Percentiles rank a stretch among this genome's conserved stretches.
Conservation (phyloP, 1,284 basidiomycete genomes). For the Irpex lacteus region DNA sequence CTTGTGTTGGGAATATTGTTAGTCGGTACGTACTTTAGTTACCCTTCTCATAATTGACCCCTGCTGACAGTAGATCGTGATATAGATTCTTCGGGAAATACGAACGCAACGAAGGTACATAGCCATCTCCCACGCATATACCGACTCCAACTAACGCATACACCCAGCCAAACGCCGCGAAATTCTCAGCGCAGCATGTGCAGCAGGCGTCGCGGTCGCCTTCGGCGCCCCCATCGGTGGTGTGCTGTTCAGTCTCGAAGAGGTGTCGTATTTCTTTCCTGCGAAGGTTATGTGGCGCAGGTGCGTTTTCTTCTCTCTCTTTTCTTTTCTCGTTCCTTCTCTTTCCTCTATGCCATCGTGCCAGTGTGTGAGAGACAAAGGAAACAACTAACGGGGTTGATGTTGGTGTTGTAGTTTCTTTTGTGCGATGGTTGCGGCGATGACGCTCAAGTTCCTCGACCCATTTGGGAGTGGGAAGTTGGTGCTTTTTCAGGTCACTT, state of each 20-base stretch:
- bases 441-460: conserved; percentile 86
- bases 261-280: conserved; percentile 95
- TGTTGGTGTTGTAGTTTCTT: conserved; percentile 63
- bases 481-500: conserved; percentile 88
- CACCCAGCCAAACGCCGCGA: conserved; percentile 82
- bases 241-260: conserved; percentile 89
- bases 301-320: too few relatives aligned
- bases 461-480: conserved; percentile 88
- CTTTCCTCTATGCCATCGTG: too few relatives aligned
- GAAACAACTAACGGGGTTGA: too few relatives aligned
- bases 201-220: conserved; percentile 88
- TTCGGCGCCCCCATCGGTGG: conserved; percentile 94
- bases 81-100: conserved; percentile 73
- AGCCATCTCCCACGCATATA: neutral
- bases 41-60: too few relatives aligned
- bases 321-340: too few relatives aligned
- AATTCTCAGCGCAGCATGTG: conserved; percentile 89
- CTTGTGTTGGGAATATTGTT: conserved; percentile 93
- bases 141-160: conserved; percentile 9
- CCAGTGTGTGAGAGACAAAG: too few relatives aligned
- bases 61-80: too few relatives aligned
- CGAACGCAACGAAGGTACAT: conserved; percentile 87
- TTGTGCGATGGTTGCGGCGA: conserved; percentile 92
- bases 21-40: conserved; percentile 46
- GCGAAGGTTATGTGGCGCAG: conserved; percentile 95